Percentiles rank a stretch among this genome's conserved stretches.
Evolutionary conservation across 257 asterid species (phyloP).

Genomic region (Fraxinus anomala): DNA sequence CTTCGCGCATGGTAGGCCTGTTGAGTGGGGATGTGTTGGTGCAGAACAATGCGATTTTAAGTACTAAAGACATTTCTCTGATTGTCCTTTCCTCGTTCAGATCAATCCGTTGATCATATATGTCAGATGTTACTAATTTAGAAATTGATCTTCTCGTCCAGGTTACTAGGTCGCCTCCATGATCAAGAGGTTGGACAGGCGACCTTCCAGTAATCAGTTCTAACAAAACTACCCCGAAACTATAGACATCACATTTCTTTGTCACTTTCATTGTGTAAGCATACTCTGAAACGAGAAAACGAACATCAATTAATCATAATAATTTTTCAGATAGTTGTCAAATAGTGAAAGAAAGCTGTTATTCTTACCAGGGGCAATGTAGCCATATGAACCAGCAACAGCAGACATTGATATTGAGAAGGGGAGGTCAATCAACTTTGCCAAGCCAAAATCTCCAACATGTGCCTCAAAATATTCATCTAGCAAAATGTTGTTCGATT

Average conservation of each 20-base stretch:
- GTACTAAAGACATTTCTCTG: conserved; percentile 75
- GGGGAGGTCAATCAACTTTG: conserved; percentile 74
- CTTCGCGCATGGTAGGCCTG: conserved; percentile 85
- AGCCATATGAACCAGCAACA: conserved; percentile 94
- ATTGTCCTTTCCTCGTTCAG: conserved; percentile 47
- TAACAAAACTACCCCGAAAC: conserved; percentile 79
- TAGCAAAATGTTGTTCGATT: conserved; percentile 78
- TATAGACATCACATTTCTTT: conserved; percentile 82
- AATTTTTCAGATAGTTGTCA: background rate
- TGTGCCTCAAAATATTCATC: conserved; percentile 78
- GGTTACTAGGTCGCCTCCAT: conserved; percentile 78
- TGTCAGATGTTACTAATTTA: conserved; percentile 40
- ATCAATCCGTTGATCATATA: conserved; percentile 68
- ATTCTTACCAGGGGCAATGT: conserved; percentile 87
- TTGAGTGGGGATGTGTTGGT: conserved; percentile 76
- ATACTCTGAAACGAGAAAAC: conserved; percentile 54
- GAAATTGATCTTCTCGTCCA: conserved; percentile 67
- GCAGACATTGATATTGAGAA: conserved; percentile 87
- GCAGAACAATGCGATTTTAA: conserved; percentile 80
- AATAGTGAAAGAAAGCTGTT: background rate
- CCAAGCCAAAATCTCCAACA: conserved; percentile 91
- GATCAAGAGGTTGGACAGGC: conserved; percentile 83
- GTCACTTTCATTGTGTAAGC: conserved; percentile 97
- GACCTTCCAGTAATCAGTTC: conserved; percentile 78
- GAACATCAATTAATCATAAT: background rate